Conservation (phyloP, 345 rosid species). For the Salix exigua region DNA sequence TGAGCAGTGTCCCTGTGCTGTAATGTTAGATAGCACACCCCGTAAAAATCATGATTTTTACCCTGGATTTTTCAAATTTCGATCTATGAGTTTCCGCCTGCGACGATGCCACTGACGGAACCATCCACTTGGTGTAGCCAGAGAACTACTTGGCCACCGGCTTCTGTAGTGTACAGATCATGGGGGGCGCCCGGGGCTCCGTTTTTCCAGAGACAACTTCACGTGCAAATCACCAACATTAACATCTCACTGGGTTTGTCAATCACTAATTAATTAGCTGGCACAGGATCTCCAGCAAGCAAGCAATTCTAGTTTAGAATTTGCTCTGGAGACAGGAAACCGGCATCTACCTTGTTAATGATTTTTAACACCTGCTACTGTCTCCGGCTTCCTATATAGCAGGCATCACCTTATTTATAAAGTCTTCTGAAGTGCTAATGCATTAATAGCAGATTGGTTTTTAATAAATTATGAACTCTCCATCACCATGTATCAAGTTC, state of each 20-base stretch:
- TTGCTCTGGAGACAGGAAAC: constrained; percentile 13
- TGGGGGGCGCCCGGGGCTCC: not conserved
- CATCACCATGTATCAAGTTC: constrained; percentile 15
- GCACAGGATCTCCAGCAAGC: constrained; percentile 15
- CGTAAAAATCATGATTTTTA: too few species aligned
- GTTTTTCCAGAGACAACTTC: constrained; percentile 2
- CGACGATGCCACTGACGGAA: not conserved
- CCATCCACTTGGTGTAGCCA: not conserved
- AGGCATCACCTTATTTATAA: constrained; percentile 10
- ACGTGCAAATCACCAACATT: constrained; percentile 20
- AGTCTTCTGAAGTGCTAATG: not conserved
- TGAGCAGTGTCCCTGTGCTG: too few species aligned
- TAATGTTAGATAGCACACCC: too few species aligned
- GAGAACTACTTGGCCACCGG: not conserved
- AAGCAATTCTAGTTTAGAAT: constrained; percentile 2
- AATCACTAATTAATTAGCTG: constrained; percentile 13
- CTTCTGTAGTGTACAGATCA: not conserved
- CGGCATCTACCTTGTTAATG: constrained; percentile 14
- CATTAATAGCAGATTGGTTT: not conserved
- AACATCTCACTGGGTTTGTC: constrained; percentile 9
- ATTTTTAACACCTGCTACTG: not conserved
- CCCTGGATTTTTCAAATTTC: not conserved
- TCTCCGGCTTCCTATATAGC: not conserved
- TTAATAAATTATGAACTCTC: not conserved
- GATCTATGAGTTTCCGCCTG: not conserved